Percentiles rank a stretch among this genome's conserved stretches.
phyloP scores from a whole-genome alignment of 2,329 filamentous ascomycete genomes.

The Alternaria arbusti region DNA sequence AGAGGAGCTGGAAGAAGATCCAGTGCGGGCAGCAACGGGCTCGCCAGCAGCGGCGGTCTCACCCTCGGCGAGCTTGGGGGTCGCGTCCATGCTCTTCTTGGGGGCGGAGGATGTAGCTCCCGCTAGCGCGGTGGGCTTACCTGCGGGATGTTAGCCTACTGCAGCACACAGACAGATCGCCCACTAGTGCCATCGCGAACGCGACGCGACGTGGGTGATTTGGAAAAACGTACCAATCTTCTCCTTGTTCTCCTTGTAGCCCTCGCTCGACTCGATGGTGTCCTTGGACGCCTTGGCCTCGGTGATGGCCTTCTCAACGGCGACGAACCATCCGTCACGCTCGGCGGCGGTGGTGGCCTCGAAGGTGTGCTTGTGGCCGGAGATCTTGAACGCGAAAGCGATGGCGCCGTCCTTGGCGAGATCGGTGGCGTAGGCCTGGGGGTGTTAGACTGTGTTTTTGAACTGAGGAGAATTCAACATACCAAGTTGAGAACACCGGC shows the following conservation, averaged over 20 bases:
- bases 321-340: conserved; percentile 90
- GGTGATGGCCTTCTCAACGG: conserved; percentile 61
- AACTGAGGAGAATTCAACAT: conserved; percentile 46
- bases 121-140: conserved; percentile 50
- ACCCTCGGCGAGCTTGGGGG: conserved; percentile 47
- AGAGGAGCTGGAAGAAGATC: conserved; percentile 49
- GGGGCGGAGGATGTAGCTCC: conserved; percentile 48
- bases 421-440: conserved; percentile 70
- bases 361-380: conserved; percentile 92
- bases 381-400: conserved; percentile 86
- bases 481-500: conserved; percentile 86
- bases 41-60: conserved; percentile 32
- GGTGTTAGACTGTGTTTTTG: conserved; percentile 40
- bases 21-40: conserved; percentile 40
- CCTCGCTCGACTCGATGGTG: conserved; percentile 76
- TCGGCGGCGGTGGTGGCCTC: conserved; percentile 75
- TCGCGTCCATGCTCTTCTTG: conserved; percentile 58
- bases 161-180: conserved; percentile 42
- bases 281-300: conserved; percentile 84
- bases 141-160: conserved; percentile 48
- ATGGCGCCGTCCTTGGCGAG: conserved; percentile 75
- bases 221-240: conserved; percentile 63
- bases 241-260: conserved; percentile 86
- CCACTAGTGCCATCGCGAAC: conserved; percentile 28
- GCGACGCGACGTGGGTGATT: conserved; percentile 17